These are phyloP conservation scores for Cystobasidiaceae sp. DNA, from an alignment of 1,284 basidiomycete species.

Conservation along the genomic window DNA sequence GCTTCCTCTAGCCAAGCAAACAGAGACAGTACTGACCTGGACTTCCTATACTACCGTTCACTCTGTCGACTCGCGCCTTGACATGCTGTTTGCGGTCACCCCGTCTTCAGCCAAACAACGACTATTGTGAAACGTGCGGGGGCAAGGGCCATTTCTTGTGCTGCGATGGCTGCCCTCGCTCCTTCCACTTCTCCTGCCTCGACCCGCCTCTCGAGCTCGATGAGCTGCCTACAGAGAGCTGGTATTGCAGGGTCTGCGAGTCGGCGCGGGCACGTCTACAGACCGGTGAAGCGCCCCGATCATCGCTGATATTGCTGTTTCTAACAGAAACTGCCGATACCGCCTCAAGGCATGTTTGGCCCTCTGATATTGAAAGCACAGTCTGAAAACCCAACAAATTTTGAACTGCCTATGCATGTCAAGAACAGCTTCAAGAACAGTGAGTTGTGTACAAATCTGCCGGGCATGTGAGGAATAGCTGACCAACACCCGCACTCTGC, in stretches of 20 bases:
- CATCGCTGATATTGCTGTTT: background rate
- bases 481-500: no score
- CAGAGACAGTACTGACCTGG: background rate
- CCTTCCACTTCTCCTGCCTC: conserved; percentile 93
- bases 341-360: conserved; percentile 42
- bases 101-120: conserved; percentile 69
- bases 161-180: conserved; percentile 85
- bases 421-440: conserved; percentile 47
- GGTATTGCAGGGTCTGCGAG: conserved; percentile 64
- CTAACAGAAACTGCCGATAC: conserved; percentile 35
- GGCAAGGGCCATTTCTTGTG: conserved; percentile 64
- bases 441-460: conserved; percentile 25
- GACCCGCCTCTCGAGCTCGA: conserved; percentile 86
- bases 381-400: conserved; percentile 46
- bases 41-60: background rate
- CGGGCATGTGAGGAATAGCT: background rate
- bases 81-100: background rate
- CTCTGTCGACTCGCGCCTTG: background rate
- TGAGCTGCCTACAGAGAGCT: conserved; percentile 78
- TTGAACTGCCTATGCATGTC: conserved; percentile 45
- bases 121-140: conserved; percentile 87
- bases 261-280: conserved; percentile 28
- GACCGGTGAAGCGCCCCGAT: background rate
- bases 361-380: conserved; percentile 44
- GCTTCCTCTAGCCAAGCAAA: background rate